A percentile compares a stretch with the other conserved stretches of the same genome.
Conservation (phyloP, 192 early-diverging fungal species). For the Linnemannia hyalina region DNA sequence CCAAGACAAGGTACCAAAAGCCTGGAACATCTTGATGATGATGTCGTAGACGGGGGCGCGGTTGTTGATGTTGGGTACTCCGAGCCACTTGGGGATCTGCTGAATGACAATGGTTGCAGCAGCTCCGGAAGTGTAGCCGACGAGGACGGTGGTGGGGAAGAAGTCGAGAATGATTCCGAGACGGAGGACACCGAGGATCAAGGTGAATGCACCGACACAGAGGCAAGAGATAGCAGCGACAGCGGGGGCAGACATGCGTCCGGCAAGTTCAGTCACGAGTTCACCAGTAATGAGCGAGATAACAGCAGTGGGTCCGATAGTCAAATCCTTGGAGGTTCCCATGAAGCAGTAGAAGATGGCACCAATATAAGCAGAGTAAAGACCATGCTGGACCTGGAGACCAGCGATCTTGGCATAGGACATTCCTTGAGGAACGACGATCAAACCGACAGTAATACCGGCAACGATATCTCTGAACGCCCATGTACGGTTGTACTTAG, state of each 20-base stretch:
- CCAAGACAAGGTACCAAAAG: slow-evolving; percentile 52
- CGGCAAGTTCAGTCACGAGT: slow-evolving; percentile 59
- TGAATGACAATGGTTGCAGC: slow-evolving; percentile 84
- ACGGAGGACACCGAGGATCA: slow-evolving; percentile 81
- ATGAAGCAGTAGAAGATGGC: slow-evolving; percentile 76
- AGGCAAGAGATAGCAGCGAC: slow-evolving; percentile 75
- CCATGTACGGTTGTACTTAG: slow-evolving; percentile 61
- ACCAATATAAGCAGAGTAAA: slow-evolving; percentile 81
- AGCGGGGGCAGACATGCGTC: slow-evolving; percentile 67
- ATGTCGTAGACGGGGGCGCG: slow-evolving; percentile 74
- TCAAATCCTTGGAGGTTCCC: slow-evolving; percentile 82
- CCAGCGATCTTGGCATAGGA: slow-evolving; percentile 80
- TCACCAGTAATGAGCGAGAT: slow-evolving; percentile 83
- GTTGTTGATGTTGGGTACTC: slow-evolving; percentile 81
- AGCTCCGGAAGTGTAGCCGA: slow-evolving; percentile 90
- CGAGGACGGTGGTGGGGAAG: slow-evolving; percentile 85
- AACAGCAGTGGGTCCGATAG: slow-evolving; percentile 83
- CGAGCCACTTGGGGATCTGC: slow-evolving; percentile 85
- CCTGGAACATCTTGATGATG: slow-evolving; percentile 79
- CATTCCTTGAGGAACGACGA: slow-evolving; percentile 81
- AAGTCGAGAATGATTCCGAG: slow-evolving; percentile 92
- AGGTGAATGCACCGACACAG: slow-evolving; percentile 73
- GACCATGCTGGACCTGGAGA: slow-evolving; percentile 76
- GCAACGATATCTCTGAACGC: slow-evolving; percentile 71
- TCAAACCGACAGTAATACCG: slow-evolving; percentile 81